phyloP scores from a whole-genome alignment of 192 early-diverging fungal species.

The Backusella tarrabulga region DNA sequence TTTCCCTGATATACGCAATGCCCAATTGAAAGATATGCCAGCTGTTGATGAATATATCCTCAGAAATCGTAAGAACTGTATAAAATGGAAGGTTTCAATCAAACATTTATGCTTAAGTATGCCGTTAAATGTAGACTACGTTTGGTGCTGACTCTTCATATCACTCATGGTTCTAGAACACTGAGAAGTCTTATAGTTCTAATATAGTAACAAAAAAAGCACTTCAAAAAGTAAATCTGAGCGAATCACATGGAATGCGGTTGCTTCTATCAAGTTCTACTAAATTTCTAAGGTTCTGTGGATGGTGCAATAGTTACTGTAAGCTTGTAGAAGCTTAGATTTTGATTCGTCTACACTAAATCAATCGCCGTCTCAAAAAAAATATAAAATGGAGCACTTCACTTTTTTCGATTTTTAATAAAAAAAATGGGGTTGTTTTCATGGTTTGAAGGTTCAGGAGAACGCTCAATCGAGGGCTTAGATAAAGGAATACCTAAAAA shows the following conservation, averaged over 20 bases:
- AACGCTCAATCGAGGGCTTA: neutral
- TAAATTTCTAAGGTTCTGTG: neutral
- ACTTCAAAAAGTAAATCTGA: no score
- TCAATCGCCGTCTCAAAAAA: neutral
- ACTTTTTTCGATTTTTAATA: neutral
- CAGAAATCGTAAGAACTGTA: no score
- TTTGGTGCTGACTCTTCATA: neutral
- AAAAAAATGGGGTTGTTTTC: constrained; percentile 19
- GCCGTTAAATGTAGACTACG: neutral
- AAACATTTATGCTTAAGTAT: neutral
- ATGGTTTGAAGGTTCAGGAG: constrained; percentile 11
- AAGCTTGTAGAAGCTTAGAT: no score
- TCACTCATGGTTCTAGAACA: neutral
- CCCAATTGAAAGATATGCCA: neutral
- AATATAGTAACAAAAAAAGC: neutral
- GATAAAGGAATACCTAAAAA: constrained; percentile 27
- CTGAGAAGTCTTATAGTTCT: neutral
- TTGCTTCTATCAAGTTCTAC: no score
- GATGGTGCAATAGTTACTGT: neutral
- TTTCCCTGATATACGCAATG: no score
- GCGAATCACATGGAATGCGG: no score
- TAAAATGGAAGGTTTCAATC: neutral
- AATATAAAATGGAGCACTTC: neutral
- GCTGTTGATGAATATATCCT: neutral
- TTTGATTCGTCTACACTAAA: neutral